A percentile compares a stretch with the other conserved stretches of the same genome.
Conservation (phyloP, 208 protist genomes). For the Tetramitus jugosus region DNA sequence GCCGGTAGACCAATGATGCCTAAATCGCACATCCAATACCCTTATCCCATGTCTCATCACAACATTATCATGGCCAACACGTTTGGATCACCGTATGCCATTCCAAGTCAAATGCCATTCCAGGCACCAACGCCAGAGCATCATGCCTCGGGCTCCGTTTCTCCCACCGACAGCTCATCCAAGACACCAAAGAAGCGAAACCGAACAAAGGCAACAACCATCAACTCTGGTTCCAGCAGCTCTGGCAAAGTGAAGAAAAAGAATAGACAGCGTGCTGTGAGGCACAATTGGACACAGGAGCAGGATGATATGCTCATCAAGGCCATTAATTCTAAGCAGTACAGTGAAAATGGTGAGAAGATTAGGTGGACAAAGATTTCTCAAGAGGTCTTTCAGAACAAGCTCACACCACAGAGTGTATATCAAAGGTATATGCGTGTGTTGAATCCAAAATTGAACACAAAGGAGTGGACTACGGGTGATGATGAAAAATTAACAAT, state of each 20-base stretch:
- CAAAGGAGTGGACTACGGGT: background rate
- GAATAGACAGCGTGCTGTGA: constrained; percentile 8
- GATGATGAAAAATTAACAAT: constrained; percentile 1
- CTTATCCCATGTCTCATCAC: no score
- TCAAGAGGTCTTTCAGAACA: constrained; percentile 9
- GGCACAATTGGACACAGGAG: background rate
- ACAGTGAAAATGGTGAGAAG: constrained; percentile 17
- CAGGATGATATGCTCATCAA: background rate
- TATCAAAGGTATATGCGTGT: constrained; percentile 11
- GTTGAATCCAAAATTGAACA: background rate
- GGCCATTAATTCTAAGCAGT: constrained; percentile 10
- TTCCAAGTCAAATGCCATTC: no score
- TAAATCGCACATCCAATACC: no score
- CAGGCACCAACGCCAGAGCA: no score
- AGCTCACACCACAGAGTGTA: constrained; percentile 12
- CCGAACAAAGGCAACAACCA: no score
- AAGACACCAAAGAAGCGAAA: no score
- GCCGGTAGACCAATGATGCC: no score
- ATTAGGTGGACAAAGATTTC: constrained; percentile 21
- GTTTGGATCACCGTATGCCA: no score
- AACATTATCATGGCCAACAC: no score
- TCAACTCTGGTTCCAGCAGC: no score
- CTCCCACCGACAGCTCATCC: no score
- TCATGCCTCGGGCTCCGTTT: no score
- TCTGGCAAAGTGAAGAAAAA: constrained; percentile 5